phyloP scores from a whole-genome alignment of 2,329 filamentous ascomycete species.

The Penicillium janthinellum region DNA sequence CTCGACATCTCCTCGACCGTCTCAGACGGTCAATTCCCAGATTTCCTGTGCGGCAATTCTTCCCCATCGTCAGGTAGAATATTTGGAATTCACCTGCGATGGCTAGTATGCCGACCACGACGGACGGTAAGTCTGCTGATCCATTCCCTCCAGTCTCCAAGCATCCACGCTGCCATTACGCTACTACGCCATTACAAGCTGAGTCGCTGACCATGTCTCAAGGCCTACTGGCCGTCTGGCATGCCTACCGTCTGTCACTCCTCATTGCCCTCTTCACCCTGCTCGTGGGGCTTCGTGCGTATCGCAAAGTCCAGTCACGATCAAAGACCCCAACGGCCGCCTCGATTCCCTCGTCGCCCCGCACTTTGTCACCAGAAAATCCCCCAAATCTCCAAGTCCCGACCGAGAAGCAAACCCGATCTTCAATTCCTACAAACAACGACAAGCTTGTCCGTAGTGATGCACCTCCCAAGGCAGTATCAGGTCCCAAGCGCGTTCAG shows the following conservation, averaged over 20 bases:
- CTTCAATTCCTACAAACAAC: constrained; percentile 3
- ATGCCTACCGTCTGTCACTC: constrained; percentile 50
- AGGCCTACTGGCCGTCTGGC: constrained; percentile 50
- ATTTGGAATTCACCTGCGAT: not conserved
- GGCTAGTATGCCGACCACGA: not conserved
- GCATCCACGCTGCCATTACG: no score
- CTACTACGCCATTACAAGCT: not conserved
- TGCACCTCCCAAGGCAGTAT: not conserved
- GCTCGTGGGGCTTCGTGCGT: constrained; percentile 35
- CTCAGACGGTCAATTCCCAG: not conserved
- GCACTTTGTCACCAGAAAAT: constrained; percentile 31
- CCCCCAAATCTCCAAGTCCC: constrained; percentile 12
- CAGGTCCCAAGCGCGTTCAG: constrained; percentile 38
- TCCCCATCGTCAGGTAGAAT: not conserved
- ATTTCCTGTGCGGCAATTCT: not conserved
- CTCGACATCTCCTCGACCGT: not conserved
- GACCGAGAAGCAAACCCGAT: constrained; percentile 5
- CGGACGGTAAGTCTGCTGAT: constrained; percentile 2
- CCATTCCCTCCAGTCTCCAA: not conserved
- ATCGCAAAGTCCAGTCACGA: constrained; percentile 26
- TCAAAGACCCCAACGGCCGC: constrained; percentile 33
- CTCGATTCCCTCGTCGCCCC: constrained; percentile 36
- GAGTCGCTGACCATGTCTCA: not conserved
- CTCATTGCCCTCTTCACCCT: constrained; percentile 44
- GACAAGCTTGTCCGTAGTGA: constrained; percentile 15